Evolutionary conservation across 225 moss, liverwort and hornwort species (phyloP), one percentile per base, ranked within the genome.

Genomic region (Lunularia cruciata): DNA sequence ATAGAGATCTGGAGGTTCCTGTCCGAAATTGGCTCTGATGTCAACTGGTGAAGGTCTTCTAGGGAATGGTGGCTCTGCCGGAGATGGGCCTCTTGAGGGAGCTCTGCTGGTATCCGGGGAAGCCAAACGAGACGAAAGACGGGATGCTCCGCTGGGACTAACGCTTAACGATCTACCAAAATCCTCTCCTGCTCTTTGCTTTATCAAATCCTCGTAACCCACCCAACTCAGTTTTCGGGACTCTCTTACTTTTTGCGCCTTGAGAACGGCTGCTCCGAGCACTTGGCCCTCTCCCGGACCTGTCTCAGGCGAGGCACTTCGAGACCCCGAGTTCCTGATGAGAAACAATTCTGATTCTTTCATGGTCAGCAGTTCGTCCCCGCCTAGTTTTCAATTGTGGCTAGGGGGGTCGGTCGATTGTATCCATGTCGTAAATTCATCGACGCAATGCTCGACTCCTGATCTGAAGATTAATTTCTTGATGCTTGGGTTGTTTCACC

Each of bases 201-300:
- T 74, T 49, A 78, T 83, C 63, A 78, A 40, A 25, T 60, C 75
- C 40, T 72, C 82, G 20, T 78, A 83, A 1, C 78, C 75, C 33
- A 72, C 82, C 82, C 82, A 83, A 22, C 78, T 78, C 31, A 83
- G 57, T 14, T 75, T 83, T 8, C 72, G 71, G 3, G 82, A 75
- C 12, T 78, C 78, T 7, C 78, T 74, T 16, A 75, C 32, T 32
- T 68, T 75, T 8, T 77, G 71, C 0, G 78, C 75, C 40, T 78
- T 78, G 0, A 65, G 61, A 3, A 49, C 75, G 0, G 78, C 55
- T 31, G 68, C 65, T 28, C 66, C 70, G 1, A 81, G 60, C 33
- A 61, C 56, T 47, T 73, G 76, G 20, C 60, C 45, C 7, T 75
- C 82, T 46, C 67, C 54, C 16, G 40, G 71, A 38, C 67, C 68